Evolutionary conservation across 2,329 filamentous ascomycete genomes (phyloP).

Genomic region (Microsporum canis): DNA sequence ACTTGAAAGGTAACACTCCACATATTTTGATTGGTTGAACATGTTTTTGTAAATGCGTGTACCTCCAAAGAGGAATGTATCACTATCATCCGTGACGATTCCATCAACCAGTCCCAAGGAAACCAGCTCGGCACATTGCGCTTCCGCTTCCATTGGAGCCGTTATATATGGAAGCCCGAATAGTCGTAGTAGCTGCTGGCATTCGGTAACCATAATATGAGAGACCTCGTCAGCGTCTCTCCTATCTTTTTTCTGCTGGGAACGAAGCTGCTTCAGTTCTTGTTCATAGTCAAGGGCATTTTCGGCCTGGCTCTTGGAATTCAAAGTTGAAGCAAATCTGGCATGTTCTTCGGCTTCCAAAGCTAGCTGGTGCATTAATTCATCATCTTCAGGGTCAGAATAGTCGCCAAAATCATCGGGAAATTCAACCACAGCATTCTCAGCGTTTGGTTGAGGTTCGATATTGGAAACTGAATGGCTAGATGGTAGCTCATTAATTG

Average conservation of each 20-base stretch:
- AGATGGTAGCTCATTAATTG: neutral
- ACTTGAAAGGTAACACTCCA: conserved; percentile 79
- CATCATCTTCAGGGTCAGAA: conserved; percentile 85
- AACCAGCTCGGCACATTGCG: conserved; percentile 90
- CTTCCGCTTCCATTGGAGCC: conserved; percentile 97
- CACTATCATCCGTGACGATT: conserved; percentile 93
- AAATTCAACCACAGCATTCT: neutral
- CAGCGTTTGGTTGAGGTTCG: neutral
- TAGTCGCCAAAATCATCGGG: conserved; percentile 37
- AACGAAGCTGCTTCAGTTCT: conserved; percentile 74
- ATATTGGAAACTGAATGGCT: too few relatives aligned
- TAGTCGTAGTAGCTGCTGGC: conserved; percentile 75
- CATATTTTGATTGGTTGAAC: conserved; percentile 97
- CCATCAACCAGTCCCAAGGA: conserved; percentile 80
- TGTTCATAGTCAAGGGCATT: conserved; percentile 71
- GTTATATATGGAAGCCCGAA: conserved; percentile 96
- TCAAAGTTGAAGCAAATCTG: conserved; percentile 78
- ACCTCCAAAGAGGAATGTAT: conserved; percentile 92
- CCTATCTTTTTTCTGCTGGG: conserved; percentile 92
- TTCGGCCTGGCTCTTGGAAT: conserved; percentile 58
- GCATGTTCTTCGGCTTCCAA: conserved; percentile 89
- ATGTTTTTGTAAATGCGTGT: conserved; percentile 98
- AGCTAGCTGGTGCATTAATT: conserved; percentile 73
- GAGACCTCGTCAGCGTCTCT: conserved; percentile 95
- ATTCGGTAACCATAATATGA: conserved; percentile 90